Conservation (phyloP, 768 basidiomycete species). For the Russula griseocarnosa region DNA sequence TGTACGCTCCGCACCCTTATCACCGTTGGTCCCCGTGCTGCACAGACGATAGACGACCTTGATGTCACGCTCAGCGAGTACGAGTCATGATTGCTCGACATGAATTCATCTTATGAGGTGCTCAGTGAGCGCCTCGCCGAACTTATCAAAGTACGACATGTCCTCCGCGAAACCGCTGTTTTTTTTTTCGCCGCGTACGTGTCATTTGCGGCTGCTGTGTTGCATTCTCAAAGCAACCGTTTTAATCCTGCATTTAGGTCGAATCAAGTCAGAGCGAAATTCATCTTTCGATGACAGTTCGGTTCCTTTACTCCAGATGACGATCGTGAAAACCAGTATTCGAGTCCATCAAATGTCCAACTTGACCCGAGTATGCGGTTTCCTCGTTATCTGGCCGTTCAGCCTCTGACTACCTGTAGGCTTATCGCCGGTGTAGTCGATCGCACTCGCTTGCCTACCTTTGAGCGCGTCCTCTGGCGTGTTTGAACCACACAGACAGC, state of each 20-base stretch:
- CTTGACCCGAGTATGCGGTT: constrained; percentile 77
- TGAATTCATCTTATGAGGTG: constrained; percentile 91
- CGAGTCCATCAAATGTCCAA: constrained; percentile 45
- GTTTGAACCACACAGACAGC: constrained; percentile 98
- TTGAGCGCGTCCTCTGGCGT: constrained; percentile 97
- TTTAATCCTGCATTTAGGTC: constrained; percentile 47
- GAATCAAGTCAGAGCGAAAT: constrained; percentile 76
- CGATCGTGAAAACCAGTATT: constrained; percentile 67
- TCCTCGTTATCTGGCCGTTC: neutral
- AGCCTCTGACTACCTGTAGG: constrained; percentile 38
- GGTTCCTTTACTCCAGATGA: constrained; percentile 87
- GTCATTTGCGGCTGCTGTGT: neutral
- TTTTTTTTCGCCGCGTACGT: constrained; percentile 87
- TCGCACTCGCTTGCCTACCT: constrained; percentile 83
- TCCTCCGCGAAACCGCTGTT: constrained; percentile 89
- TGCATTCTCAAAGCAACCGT: neutral
- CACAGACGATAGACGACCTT: constrained; percentile 91
- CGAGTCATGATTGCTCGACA: constrained; percentile 75
- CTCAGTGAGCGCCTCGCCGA: constrained; percentile 83
- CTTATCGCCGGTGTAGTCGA: constrained; percentile 98
- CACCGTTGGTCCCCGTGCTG: constrained; percentile 86
- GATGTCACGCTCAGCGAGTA: constrained; percentile 84
- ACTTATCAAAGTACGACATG: constrained; percentile 89
- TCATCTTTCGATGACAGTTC: constrained; percentile 87
- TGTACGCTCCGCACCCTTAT: constrained; percentile 83